phyloP scores from a whole-genome alignment of 2,329 filamentous ascomycete species.

The Allantophomopsis lycopodina region DNA sequence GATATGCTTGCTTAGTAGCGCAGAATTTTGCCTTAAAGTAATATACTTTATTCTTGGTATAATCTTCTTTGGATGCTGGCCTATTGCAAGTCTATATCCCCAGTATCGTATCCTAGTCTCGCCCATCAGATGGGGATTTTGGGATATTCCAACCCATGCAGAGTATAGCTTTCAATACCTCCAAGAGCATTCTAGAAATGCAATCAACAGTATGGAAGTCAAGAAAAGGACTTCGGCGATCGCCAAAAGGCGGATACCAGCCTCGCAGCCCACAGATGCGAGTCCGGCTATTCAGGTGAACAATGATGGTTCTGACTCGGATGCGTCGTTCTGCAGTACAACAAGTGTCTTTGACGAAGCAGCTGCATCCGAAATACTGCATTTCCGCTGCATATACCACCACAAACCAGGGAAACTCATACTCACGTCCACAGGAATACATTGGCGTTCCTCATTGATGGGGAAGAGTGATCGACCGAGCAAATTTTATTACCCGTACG shows the following conservation, averaged over 20 bases:
- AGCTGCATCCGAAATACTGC: too few relatives aligned
- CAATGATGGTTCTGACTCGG: too few relatives aligned
- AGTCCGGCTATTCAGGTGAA: too few relatives aligned
- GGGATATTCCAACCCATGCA: slow-evolving; percentile 22
- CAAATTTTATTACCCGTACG: slow-evolving; percentile 1
- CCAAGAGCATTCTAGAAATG: slow-evolving; percentile 5
- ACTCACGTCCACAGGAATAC: too few relatives aligned
- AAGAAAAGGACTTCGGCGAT: not conserved
- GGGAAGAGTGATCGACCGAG: too few relatives aligned
- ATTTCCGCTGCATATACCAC: too few relatives aligned
- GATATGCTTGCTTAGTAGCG: slow-evolving; percentile 10
- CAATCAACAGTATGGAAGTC: slow-evolving; percentile 1
- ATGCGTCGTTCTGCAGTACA: too few relatives aligned
- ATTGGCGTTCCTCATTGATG: too few relatives aligned
- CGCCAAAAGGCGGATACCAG: too few relatives aligned
- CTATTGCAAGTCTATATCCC: slow-evolving; percentile 18
- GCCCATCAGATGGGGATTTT: slow-evolving; percentile 19
- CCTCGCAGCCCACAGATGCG: too few relatives aligned
- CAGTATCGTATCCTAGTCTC: slow-evolving; percentile 21
- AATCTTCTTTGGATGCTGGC: slow-evolving; percentile 20
- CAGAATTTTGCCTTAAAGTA: slow-evolving; percentile 16
- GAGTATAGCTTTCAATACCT: slow-evolving; percentile 20
- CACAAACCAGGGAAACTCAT: too few relatives aligned
- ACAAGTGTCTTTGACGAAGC: too few relatives aligned
- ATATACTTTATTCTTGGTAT: slow-evolving; percentile 16